Evolutionary conservation across 805 yeast genomes (phyloP).

Genomic region (Wickerhamomyces tratensis): DNA sequence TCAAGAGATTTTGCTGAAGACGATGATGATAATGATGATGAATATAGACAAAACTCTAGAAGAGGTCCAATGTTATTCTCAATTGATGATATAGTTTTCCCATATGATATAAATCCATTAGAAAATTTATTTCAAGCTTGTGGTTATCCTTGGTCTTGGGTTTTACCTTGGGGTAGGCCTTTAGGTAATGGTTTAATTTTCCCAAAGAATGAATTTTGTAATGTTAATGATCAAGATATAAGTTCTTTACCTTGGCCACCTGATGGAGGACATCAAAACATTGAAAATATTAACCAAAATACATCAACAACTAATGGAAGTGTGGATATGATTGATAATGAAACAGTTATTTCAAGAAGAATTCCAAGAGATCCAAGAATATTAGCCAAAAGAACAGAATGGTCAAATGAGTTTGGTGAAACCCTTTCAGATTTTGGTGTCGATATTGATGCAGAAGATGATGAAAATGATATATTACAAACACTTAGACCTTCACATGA

Average conservation of each 20-base stretch:
- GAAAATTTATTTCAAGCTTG: constrained; percentile 40
- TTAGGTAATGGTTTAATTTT: constrained; percentile 50
- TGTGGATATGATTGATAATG: constrained; percentile 5
- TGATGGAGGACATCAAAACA: constrained; percentile 51
- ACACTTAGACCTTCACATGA: neutral
- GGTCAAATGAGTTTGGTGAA: constrained; percentile 83
- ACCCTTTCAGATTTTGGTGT: constrained; percentile 80
- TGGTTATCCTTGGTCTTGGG: constrained; percentile 60
- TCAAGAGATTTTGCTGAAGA: no score
- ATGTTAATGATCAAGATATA: constrained; percentile 41
- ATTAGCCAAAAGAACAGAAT: constrained; percentile 32
- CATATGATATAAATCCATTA: constrained; percentile 66
- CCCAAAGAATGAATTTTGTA: constrained; percentile 41
- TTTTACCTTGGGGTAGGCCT: constrained; percentile 64
- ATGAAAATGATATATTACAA: neutral
- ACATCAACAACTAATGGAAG: constrained; percentile 5
- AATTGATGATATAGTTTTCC: constrained; percentile 66
- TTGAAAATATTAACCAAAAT: neutral
- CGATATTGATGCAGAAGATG: constrained; percentile 51
- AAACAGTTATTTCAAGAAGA: constrained; percentile 21
- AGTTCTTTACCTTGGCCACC: constrained; percentile 88
- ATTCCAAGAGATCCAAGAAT: constrained; percentile 23
- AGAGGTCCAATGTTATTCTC: constrained; percentile 23
- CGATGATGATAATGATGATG: constrained; percentile 1
- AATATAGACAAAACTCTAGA: no score